Base-by-base conservation (phyloP, 768 basidiomycete genomes). In the Leccinum pellstonianum region DNA sequence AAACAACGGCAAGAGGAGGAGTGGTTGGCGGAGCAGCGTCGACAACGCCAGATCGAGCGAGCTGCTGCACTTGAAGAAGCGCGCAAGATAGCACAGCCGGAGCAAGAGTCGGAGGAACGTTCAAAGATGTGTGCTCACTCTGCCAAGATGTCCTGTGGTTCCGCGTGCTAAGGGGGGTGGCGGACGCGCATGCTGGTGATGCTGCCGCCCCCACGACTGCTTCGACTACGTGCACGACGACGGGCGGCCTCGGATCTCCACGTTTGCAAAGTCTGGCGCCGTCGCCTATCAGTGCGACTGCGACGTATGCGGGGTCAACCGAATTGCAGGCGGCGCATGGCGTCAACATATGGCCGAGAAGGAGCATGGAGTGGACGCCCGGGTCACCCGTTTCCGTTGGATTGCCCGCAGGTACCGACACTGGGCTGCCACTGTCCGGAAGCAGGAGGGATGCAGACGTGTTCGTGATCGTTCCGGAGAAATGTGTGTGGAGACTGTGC, bases 51-150 rank as follows among this genome's bases (percentile, higher is more conserved):
- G 27, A 25, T 25, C 25, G 80, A 84, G 56, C 81, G 81, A 27
- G 80, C 80, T 15, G 83, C 80, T 15, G 79, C 78, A 0, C 15
- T 73, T 12, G 86, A 90, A 57, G 73, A 80, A 27, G 85, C 84
- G 1, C 83, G 82, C n/a, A 75, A 80, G 53, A 88, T 84, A 62
- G 75, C 74, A 12, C 82, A 86, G 64, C 81, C 87, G 43, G 90
- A 90, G 65, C 85, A 86, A 19, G 88, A 90, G 60, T 88, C 89
- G 1, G 82, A 71, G 55, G 82, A 74, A 77, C 77, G 55, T 77
- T 80, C 59, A 38, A 76, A 23, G 61, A 27, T 25, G 68, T 82
- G 77, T 4, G 66, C 75, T 7, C 74, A 70, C 5, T 12, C 23
- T 37, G 61, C 66, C 54, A 71, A 67, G 43, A 60, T 66, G 5